Base-by-base conservation (phyloP, 768 basidiomycete species). In the Boletus vinaceobasis region DNA sequence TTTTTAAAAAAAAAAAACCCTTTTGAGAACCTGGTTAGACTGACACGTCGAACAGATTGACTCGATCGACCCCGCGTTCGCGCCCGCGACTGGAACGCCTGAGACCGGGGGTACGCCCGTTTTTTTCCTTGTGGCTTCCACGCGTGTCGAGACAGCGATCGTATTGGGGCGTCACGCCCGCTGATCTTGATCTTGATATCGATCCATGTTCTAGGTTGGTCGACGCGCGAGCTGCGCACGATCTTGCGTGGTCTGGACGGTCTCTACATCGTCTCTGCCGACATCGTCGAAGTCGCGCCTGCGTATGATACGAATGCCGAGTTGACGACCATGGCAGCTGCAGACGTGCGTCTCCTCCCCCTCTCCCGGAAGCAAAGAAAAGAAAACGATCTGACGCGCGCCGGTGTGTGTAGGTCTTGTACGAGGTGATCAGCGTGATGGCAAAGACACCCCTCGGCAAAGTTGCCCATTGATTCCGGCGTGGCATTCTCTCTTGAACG, bases 221-320 rank as follows among this genome's bases (percentile, higher is more conserved):
- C 88, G 5, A 90, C 89, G 7, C 85, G 90, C 53, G 90, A 93
- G 70, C 73, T 91, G 48, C 83, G 87, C 46, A 83, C 84, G 7
- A 88, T 92, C 63, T 70, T 92, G 54, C 76, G 89, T 45, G 89
- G 90, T 19, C 71, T 93, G 14, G 84, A 86, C 50, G 88, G 89
- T 14, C 75, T 92, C 48, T 75, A 82, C 55, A 85, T 93, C 57
- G 87, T 92, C 43, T 88, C 85, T 36, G 87, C 86, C 9, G 90
- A 93, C 65, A 82, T 93, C 42, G 90, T 93, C 43, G 90, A 93
- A 66, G 90, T 92, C 23, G 85, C 88, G 1, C 90, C 90, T 15
- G 87, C 89, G 7, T 90, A 91, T 64, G 89, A 90, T 56, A 78
- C 77, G 9, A 83, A 82, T 53, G 84, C 82, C 14, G 84, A 85